Conservation (phyloP, 2,329 filamentous ascomycete genomes). For the Exophiala sp. region DNA sequence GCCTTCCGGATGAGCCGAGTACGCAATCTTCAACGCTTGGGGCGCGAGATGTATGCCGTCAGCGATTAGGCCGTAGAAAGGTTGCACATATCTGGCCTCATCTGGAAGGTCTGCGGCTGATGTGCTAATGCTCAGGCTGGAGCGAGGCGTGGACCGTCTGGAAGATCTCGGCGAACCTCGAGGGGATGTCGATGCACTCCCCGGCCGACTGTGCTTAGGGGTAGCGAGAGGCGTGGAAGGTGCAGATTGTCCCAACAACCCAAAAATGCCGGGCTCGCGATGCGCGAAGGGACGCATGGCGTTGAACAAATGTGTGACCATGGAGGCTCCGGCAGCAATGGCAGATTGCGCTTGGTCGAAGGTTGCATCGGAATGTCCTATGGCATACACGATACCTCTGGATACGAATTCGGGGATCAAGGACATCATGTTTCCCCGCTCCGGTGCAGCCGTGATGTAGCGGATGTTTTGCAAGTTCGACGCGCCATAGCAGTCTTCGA, state of each 20-base stretch:
- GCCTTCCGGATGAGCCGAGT: conserved; percentile 74
- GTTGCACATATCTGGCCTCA: conserved; percentile 35
- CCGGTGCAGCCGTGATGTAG: conserved; percentile 82
- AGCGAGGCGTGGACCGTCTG: conserved; percentile 22
- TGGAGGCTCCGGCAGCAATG: conserved; percentile 68
- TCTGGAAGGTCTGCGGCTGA: conserved; percentile 19
- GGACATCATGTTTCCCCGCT: conserved; percentile 63
- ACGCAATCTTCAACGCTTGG: conserved; percentile 82
- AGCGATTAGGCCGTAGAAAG: conserved; percentile 82
- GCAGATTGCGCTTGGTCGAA: conserved; percentile 73
- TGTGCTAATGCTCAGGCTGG: conserved; percentile 24
- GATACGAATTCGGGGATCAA: conserved; percentile 62
- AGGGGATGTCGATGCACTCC: conserved; percentile 17
- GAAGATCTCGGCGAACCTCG: conserved; percentile 22
- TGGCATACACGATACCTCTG: conserved; percentile 66
- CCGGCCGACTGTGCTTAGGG: conserved; percentile 19
- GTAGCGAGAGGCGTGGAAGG: conserved; percentile 24
- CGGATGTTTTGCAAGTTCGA: conserved; percentile 62
- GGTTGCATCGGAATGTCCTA: conserved; percentile 81
- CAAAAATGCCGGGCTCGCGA: conserved; percentile 85
- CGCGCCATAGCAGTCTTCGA: conserved; percentile 53
- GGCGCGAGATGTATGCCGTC: conserved; percentile 89
- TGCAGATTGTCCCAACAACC: conserved; percentile 66
- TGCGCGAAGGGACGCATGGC: conserved; percentile 88
- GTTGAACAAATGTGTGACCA: conserved; percentile 93